Evolutionary conservation across 495 filamentous ascomycete species (phyloP).

Genomic region (Lophiostoma macrostomum): DNA sequence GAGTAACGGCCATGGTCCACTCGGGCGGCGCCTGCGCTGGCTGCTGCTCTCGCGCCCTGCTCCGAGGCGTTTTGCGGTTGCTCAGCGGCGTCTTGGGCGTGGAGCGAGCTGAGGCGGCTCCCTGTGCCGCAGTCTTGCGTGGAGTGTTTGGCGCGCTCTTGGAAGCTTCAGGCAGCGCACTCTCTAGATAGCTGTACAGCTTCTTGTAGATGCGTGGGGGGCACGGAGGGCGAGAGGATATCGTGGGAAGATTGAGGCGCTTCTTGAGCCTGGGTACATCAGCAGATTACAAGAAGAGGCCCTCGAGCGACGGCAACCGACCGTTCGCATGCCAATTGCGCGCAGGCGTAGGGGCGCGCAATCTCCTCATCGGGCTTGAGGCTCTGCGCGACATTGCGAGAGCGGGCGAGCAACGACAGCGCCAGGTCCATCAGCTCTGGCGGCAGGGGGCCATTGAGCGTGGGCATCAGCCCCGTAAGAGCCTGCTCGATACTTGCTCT

Average conservation of each 20-base stretch:
- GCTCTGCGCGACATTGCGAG: slow-evolving; percentile 70
- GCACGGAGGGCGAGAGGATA: slow-evolving; percentile 77
- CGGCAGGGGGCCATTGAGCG: slow-evolving; percentile 68
- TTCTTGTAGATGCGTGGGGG: slow-evolving; percentile 80
- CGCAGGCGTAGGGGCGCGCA: slow-evolving; percentile 80
- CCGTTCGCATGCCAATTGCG: slow-evolving; percentile 89
- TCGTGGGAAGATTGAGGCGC: slow-evolving; percentile 76
- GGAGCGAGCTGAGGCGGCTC: slow-evolving; percentile 1
- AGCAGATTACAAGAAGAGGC: neutral
- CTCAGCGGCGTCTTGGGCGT: slow-evolving; percentile 32
- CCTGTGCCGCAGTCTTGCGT: slow-evolving; percentile 5
- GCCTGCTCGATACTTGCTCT: slow-evolving; percentile 67
- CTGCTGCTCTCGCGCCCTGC: neutral
- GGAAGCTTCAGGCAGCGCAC: slow-evolving; percentile 54
- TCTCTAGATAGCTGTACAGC: slow-evolving; percentile 76
- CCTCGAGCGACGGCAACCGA: slow-evolving; percentile 30
- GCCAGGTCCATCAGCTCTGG: slow-evolving; percentile 72
- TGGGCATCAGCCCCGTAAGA: slow-evolving; percentile 73
- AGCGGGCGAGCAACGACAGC: slow-evolving; percentile 79
- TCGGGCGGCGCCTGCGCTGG: slow-evolving; percentile 42
- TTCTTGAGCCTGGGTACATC: slow-evolving; percentile 63
- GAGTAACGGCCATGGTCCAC: slow-evolving; percentile 66
- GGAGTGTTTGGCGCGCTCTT: slow-evolving; percentile 22
- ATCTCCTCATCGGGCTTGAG: slow-evolving; percentile 88
- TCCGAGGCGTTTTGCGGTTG: slow-evolving; percentile 13